These are phyloP conservation scores for Pythium dissimile DNA, from an alignment of 352 stramenopile species.

Conservation along the genomic window DNA sequence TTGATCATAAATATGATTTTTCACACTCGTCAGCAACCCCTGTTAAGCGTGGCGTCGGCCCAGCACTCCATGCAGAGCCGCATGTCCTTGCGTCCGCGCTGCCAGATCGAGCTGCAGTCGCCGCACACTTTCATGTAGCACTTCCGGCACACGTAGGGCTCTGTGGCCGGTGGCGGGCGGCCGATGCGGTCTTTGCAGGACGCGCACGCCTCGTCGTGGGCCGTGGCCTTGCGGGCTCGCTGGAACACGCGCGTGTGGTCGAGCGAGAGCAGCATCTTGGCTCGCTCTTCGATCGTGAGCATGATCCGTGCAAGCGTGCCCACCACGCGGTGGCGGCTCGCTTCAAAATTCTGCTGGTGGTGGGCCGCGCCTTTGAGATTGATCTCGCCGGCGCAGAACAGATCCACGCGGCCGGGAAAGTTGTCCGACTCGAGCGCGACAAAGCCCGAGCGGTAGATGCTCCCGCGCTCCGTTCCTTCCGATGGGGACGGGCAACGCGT, in stretches of 20 bases:
- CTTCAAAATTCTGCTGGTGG: background rate
- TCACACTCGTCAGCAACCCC: too few relatives aligned
- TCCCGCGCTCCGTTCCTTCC: background rate
- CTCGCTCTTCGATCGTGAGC: constrained; percentile 16
- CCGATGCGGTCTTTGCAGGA: constrained; percentile 8
- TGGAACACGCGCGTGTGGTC: constrained; percentile 17
- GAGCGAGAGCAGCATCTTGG: constrained; percentile 20
- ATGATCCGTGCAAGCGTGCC: constrained; percentile 11
- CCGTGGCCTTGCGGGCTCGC: background rate
- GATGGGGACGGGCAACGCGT: background rate
- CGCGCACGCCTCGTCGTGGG: background rate
- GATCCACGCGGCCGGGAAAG: constrained; percentile 8
- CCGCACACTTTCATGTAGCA: constrained; percentile 16
- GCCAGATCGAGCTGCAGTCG: constrained; percentile 19
- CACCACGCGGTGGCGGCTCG: constrained; percentile 9
- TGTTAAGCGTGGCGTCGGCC: constrained; percentile 18
- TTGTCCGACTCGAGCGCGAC: constrained; percentile 15
- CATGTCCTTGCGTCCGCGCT: constrained; percentile 14
- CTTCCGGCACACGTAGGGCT: constrained; percentile 20
- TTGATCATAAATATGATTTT: too few relatives aligned
- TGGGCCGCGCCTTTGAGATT: constrained; percentile 15
- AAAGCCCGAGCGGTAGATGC: constrained; percentile 17
- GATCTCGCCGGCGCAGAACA: constrained; percentile 14
- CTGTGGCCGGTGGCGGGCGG: background rate
- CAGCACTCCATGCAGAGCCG: constrained; percentile 25